These are phyloP conservation scores for Fusarium torulosum DNA, from an alignment of 2,329 filamentous ascomycete genomes.

Conservation along the genomic window DNA sequence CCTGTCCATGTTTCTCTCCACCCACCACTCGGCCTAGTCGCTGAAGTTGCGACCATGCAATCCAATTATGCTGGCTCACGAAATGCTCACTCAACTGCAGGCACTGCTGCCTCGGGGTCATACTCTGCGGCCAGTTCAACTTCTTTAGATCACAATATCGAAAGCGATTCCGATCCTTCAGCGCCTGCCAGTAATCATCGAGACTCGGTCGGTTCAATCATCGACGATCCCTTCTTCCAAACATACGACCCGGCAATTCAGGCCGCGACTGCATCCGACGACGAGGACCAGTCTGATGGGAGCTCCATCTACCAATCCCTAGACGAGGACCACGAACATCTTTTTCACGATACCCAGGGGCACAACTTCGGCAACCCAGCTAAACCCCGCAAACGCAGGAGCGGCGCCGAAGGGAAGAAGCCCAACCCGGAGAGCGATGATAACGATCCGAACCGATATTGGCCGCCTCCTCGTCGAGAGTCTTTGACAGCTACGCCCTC, in stretches of 20 bases:
- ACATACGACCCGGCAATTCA: slow-evolving; percentile 56
- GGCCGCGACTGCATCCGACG: slow-evolving; percentile 44
- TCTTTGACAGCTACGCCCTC: slow-evolving; percentile 59
- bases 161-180: slow-evolving; percentile 38
- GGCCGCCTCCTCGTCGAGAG: slow-evolving; percentile 63
- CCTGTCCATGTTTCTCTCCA: slow-evolving; percentile 45
- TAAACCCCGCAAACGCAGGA: slow-evolving; percentile 22
- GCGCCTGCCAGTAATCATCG: slow-evolving; percentile 49
- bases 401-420: slow-evolving; percentile 36
- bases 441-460: slow-evolving; percentile 51
- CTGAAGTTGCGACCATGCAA: slow-evolving; percentile 50
- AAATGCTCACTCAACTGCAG: slow-evolving; percentile 46
- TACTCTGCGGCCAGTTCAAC: slow-evolving; percentile 32
- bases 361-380: slow-evolving; percentile 15
- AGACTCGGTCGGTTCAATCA: slow-evolving; percentile 65
- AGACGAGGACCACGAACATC: slow-evolving; percentile 51
- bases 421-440: slow-evolving; percentile 45
- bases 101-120: slow-evolving; percentile 34
- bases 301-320: slow-evolving; percentile 48
- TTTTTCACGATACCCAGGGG: slow-evolving; percentile 44
- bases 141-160: slow-evolving; percentile 45
- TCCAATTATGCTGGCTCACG: slow-evolving; percentile 46
- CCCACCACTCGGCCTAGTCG: slow-evolving; percentile 44
- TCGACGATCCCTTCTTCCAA: slow-evolving; percentile 68
- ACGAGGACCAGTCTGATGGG: slow-evolving; percentile 43